A percentile compares a stretch with the other conserved stretches of the same genome.
Evolutionary conservation across 2,329 filamentous ascomycete species (phyloP).

Genomic region (Penicillium sp.): DNA sequence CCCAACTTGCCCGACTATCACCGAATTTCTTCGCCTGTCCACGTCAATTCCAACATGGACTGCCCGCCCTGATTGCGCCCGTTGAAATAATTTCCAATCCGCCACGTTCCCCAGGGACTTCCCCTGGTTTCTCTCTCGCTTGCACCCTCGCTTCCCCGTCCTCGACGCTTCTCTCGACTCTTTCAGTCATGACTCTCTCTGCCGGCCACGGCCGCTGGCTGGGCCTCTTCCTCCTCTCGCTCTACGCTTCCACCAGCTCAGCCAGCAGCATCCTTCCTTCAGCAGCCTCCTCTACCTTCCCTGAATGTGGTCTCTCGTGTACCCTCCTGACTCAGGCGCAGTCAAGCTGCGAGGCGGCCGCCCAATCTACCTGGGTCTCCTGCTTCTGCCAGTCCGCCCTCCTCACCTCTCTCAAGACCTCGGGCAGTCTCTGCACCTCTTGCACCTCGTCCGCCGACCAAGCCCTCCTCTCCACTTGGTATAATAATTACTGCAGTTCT

Average conservation of each 20-base stretch:
- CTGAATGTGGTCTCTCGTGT: constrained; percentile 63
- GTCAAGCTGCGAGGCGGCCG: constrained; percentile 60
- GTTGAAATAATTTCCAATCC: neutral
- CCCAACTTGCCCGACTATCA: neutral
- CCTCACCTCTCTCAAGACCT: constrained; percentile 60
- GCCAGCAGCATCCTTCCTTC: constrained; percentile 37
- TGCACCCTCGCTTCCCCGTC: neutral
- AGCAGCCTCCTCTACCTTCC: constrained; percentile 52
- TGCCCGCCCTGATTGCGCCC: neutral
- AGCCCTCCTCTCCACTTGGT: constrained; percentile 68
- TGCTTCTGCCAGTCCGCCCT: constrained; percentile 73
- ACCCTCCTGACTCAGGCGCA: constrained; percentile 69
- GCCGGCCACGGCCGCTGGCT: constrained; percentile 16
- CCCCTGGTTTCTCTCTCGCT: neutral
- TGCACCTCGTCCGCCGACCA: constrained; percentile 57
- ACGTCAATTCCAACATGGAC: neutral
- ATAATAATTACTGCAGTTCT: constrained; percentile 62
- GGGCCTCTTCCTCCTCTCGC: constrained; percentile 21
- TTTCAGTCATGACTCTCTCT: constrained; percentile 2
- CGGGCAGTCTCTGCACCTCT: constrained; percentile 62
- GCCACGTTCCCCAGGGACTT: neutral
- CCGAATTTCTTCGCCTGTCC: neutral
- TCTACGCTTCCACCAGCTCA: constrained; percentile 25
- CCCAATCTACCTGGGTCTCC: constrained; percentile 58
- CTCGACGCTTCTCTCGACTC: neutral